phyloP scores from a whole-genome alignment of 495 filamentous ascomycete species.

The Neurospora sp. region DNA sequence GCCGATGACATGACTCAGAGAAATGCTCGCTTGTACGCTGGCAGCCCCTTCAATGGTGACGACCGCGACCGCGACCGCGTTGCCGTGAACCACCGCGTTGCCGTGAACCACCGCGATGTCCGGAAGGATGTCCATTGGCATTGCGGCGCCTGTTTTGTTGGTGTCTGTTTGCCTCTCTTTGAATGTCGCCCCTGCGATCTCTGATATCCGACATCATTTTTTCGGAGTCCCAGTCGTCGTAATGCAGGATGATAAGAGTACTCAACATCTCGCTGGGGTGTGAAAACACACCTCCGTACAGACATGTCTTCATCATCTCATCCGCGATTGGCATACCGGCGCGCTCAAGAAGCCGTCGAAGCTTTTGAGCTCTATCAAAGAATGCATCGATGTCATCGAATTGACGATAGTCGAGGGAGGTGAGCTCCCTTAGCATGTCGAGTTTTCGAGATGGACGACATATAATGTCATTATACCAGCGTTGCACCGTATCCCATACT shows the following conservation, averaged over 20 bases:
- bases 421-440: neutral
- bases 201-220: neutral
- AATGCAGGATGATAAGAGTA: fast-evolving
- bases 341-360: neutral
- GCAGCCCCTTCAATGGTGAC: neutral
- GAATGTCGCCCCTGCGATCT: too few species aligned
- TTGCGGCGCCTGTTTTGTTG: neutral
- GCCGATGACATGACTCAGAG: neutral
- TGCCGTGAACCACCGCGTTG: too few species aligned
- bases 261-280: neutral
- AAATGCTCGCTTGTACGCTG: too few species aligned
- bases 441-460: fast-evolving
- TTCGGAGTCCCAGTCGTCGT: neutral
- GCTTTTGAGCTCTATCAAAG: neutral
- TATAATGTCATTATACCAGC: neutral
- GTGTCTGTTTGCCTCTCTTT: neutral
- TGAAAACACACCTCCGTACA: neutral
- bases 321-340: neutral
- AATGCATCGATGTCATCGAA: neutral
- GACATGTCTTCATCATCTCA: neutral
- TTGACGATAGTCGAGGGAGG: neutral
- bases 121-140: neutral
- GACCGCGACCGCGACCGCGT: too few species aligned
- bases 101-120: neutral
- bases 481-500: neutral